Evolutionary conservation across 164 flowering plant species (phyloP).

Genomic region (Warburgia ugandensis): DNA sequence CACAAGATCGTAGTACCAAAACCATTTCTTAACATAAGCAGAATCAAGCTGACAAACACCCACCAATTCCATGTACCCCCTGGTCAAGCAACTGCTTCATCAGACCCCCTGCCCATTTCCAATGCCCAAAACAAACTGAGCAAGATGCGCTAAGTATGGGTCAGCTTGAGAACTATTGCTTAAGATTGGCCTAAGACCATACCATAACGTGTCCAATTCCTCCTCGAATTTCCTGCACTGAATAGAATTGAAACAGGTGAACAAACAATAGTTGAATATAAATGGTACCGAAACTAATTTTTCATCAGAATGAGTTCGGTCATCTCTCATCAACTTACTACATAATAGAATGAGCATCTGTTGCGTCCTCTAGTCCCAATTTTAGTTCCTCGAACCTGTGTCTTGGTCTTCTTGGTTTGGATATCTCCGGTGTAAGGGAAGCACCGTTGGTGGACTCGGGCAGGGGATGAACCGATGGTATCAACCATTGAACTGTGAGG

Average conservation of each 20-base stretch:
- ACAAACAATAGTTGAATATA: too few relatives aligned
- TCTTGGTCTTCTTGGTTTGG: conserved; percentile 36
- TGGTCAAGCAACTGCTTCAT: too few relatives aligned
- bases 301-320: background rate
- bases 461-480: conserved; percentile 55
- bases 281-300: background rate
- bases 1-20: too few relatives aligned
- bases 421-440: conserved; percentile 16
- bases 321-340: conserved; percentile 30
- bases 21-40: too few relatives aligned
- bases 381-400: conserved; percentile 27
- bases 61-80: too few relatives aligned
- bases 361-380: conserved; percentile 24
- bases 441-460: conserved; percentile 20
- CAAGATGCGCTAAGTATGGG: conserved; percentile 89
- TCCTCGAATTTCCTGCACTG: conserved; percentile 77
- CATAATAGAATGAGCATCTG: conserved; percentile 62
- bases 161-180: conserved; percentile 79
- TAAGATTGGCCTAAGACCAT: conserved; percentile 70
- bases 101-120: conserved; percentile 42
- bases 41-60: too few relatives aligned
- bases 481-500: conserved; percentile 80
- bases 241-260: background rate
- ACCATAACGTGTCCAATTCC: conserved; percentile 77
- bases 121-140: conserved; percentile 84